phyloP scores from a whole-genome alignment of 1,139 yeast species.

The Suhomyces taliae region DNA sequence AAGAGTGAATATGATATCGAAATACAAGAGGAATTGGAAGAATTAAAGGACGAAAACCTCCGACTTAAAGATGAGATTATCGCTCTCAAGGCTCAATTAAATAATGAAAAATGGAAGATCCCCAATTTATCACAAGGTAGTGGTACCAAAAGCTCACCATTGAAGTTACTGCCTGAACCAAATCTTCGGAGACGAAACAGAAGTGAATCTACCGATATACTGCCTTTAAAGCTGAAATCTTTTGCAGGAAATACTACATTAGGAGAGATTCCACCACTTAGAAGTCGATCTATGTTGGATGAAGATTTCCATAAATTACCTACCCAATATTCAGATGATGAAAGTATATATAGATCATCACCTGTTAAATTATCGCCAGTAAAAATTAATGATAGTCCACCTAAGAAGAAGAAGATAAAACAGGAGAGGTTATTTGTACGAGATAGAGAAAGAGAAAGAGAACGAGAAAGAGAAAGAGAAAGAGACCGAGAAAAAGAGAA shows the following conservation, averaged over 20 bases:
- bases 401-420: not conserved
- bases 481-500: slow-evolving; percentile 5
- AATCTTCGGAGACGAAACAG: not conserved
- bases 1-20: not conserved
- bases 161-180: not conserved
- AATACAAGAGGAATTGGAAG: slow-evolving; percentile 1
- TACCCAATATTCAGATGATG: slow-evolving; percentile 20
- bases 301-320: slow-evolving; percentile 16
- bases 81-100: not conserved
- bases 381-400: slow-evolving; percentile 2
- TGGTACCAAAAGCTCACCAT: not conserved
- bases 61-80: not conserved
- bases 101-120: not conserved
- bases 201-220: not conserved
- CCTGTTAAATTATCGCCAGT: slow-evolving; percentile 11
- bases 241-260: slow-evolving; percentile 9
- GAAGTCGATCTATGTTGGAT: slow-evolving; percentile 15
- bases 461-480: not conserved
- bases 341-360: slow-evolving; percentile 8
- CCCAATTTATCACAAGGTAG: not conserved
- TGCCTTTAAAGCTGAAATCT: slow-evolving; percentile 13
- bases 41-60: slow-evolving; percentile 1
- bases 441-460: not conserved
- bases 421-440: not conserved
- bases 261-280: slow-evolving; percentile 13